Evolutionary conservation across 1,139 yeast genomes (phyloP), one percentile per base, ranked within the genome.

Genomic region (Geotrichum bryndzae): DNA sequence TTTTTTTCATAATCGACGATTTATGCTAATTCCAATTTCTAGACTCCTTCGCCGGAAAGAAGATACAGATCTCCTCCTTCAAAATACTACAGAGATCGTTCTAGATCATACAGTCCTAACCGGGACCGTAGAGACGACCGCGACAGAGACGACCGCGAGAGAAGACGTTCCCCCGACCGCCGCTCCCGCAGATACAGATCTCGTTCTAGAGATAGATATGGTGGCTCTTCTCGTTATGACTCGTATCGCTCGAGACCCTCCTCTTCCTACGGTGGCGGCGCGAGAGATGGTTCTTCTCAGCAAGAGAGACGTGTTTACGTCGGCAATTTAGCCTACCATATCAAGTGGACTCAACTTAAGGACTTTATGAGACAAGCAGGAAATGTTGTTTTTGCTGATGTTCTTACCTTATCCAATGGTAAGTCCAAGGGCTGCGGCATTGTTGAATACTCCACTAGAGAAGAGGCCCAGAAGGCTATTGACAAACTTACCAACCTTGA

Each of bases 301-400:
- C 77, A 73, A 61, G 79, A 74, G 61, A 72, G 77, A 48, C 72
- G 80, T 5, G 80, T 78, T 56, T 78, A 76, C 69, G 83, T 85
- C 27, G 88, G 88, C 31, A 85, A 85, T 72, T 74, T 85, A 67
- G 82, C 88, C 41, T 85, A 83, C 70, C 81, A 84, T 31, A 79
- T 83, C 61, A 79, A 77, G 62, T 84, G 88, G 88, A 83, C 80
- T 67, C 80, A 83, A 54, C 78, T 85, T 67, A 84, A 84, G 72
- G 88, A 85, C 66, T 77, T 84, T 68, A 83, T 84, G 87, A 77
- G 84, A 64, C 78, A 78, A 64, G 86, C 86, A 53, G 96, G 96
- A 65, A 83, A 81, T 48, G 90, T 94, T 58, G 82, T 87, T 23
- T 83, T 90, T 67, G 96, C 97, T 1, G 97, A 92, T 73, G 87